A percentile compares a stretch with the other conserved stretches of the same genome.
Conservation (phyloP, 371 early-diverging fungal genomes). For the Syncephalastrum monosporum region DNA sequence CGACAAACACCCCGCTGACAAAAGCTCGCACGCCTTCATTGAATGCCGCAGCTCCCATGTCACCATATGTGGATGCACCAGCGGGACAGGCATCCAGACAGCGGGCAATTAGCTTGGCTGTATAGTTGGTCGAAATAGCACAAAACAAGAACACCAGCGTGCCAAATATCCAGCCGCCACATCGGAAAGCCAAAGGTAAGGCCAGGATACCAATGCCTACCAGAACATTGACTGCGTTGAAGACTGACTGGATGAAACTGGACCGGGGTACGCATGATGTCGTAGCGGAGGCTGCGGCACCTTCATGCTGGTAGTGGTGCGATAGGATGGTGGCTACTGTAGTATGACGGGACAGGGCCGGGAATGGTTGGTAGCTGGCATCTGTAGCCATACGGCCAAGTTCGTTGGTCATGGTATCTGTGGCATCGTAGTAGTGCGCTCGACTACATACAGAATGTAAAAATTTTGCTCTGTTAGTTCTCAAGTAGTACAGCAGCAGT, state of each 20-base stretch:
- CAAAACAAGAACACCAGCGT: conserved; percentile 52
- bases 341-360: conserved; percentile 12
- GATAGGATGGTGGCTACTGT: conserved; percentile 10
- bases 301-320: conserved; percentile 2
- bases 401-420: no score
- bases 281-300: background rate
- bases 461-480: no score
- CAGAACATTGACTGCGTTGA: conserved; percentile 59
- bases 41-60: conserved; percentile 68
- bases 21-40: conserved; percentile 48
- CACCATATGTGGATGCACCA: conserved; percentile 50
- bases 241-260: conserved; percentile 39
- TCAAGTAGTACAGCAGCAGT: background rate
- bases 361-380: conserved; percentile 17
- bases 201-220: conserved; percentile 61
- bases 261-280: conserved; percentile 5
- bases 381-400: conserved; percentile 7
- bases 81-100: conserved; percentile 21
- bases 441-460: conserved; percentile 10
- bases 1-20: conserved; percentile 49
- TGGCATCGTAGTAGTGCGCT: conserved; percentile 2
- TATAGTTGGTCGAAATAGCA: conserved; percentile 47
- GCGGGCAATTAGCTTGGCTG: conserved; percentile 54
- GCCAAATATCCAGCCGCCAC: conserved; percentile 56
- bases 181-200: conserved; percentile 30